A percentile compares a stretch with the other conserved stretches of the same genome.
Evolutionary conservation across 176 grass and related monocot genomes (phyloP).

Genomic region (Olyra latifolia): DNA sequence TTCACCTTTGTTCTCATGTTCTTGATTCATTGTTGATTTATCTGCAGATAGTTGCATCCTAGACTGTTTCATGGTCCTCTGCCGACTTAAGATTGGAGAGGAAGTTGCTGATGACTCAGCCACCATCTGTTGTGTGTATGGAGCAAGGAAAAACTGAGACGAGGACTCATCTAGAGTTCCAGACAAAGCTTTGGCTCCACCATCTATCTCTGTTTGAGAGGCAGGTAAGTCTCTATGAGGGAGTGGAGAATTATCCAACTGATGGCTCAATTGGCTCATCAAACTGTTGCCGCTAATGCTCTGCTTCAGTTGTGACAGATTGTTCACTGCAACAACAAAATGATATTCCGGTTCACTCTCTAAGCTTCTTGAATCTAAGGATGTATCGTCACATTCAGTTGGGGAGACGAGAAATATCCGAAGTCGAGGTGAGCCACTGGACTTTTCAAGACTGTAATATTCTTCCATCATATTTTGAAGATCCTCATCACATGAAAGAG

Average conservation of each 20-base stretch:
- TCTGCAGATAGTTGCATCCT: constrained; percentile 37
- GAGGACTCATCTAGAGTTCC: constrained; percentile 25
- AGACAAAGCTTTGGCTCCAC: constrained; percentile 14
- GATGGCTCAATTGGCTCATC: constrained; percentile 45
- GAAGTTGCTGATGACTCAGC: constrained; percentile 44
- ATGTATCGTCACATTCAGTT: constrained; percentile 54
- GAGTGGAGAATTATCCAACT: constrained; percentile 40
- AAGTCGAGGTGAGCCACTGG: constrained; percentile 55
- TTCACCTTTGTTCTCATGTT: constrained; percentile 38
- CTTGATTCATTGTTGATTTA: constrained; percentile 30
- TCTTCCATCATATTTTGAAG: constrained; percentile 99
- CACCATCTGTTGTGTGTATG: constrained; percentile 16
- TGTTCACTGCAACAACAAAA: constrained; percentile 90
- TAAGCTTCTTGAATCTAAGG: constrained; percentile 44
- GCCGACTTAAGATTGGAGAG: constrained; percentile 36
- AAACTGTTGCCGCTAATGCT: constrained; percentile 71
- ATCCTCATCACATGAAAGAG: constrained; percentile 86
- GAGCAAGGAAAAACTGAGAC: constrained; percentile 53
- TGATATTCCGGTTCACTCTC: constrained; percentile 62
- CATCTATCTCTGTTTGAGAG: constrained; percentile 35
- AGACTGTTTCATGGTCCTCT: constrained; percentile 41
- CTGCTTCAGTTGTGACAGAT: constrained; percentile 54
- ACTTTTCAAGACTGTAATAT: constrained; percentile 67
- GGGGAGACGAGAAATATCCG: constrained; percentile 83
- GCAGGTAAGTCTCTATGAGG: constrained; percentile 36